phyloP scores from a whole-genome alignment of 805 yeast species.

The Barnettozyma sp. region DNA sequence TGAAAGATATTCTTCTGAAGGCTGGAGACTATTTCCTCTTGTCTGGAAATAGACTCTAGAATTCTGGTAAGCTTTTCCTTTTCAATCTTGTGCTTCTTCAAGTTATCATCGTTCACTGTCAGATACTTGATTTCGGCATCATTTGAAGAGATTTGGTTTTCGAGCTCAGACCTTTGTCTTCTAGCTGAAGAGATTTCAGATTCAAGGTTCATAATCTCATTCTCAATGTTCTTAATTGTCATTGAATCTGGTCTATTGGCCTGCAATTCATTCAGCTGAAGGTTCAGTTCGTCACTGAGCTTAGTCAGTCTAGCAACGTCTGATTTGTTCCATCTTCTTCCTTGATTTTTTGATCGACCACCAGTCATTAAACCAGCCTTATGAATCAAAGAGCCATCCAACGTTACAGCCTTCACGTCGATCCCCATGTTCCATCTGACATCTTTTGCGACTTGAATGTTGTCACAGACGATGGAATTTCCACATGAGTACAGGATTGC shows the following conservation, averaged over 20 bases:
- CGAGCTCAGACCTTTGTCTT: slow-evolving; percentile 36
- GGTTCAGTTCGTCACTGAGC: slow-evolving; percentile 42
- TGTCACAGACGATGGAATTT: slow-evolving; percentile 71
- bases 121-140: slow-evolving; percentile 48
- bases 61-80: slow-evolving; percentile 20
- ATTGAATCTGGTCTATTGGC: slow-evolving; percentile 45
- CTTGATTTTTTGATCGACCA: slow-evolving; percentile 50
- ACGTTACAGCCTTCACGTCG: slow-evolving; percentile 63
- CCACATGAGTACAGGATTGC: slow-evolving; percentile 81
- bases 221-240: slow-evolving; percentile 48
- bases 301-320: slow-evolving; percentile 50
- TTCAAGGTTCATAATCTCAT: slow-evolving; percentile 46
- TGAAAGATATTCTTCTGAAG: slow-evolving; percentile 42
- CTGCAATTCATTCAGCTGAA: slow-evolving; percentile 37
- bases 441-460: slow-evolving; percentile 56
- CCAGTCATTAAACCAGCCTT: slow-evolving; percentile 91
- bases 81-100: slow-evolving; percentile 22
- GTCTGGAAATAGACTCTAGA: slow-evolving; percentile 22
- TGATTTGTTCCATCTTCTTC: slow-evolving; percentile 68
- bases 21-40: slow-evolving; percentile 25
- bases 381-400: slow-evolving; percentile 81
- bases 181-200: slow-evolving; percentile 38
- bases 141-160: slow-evolving; percentile 39
- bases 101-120: slow-evolving; percentile 27
- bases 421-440: slow-evolving; percentile 61